Percentiles rank a stretch among this genome's conserved stretches.
Evolutionary conservation across 2,329 filamentous ascomycete species (phyloP).

Genomic region (Colletotrichum orbiculare): DNA sequence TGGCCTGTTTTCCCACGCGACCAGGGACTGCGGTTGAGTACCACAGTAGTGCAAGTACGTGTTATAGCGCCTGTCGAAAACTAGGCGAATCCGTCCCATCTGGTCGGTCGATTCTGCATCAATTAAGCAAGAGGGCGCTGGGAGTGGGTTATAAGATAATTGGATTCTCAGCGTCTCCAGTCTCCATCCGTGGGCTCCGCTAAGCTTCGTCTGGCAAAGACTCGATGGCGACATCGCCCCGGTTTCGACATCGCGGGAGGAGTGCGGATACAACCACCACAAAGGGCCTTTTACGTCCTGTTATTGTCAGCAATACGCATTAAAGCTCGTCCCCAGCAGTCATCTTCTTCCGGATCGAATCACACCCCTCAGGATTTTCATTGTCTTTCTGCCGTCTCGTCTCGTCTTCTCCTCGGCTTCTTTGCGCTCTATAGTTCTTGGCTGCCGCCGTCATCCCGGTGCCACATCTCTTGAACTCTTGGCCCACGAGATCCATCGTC

Average conservation of each 20-base stretch:
- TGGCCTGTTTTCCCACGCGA: conserved; percentile 17
- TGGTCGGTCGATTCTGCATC: conserved; percentile 15
- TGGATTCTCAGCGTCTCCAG: conserved; percentile 24
- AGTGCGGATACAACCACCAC: conserved; percentile 28
- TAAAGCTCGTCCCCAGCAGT: conserved; percentile 12
- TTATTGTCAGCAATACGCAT: conserved; percentile 5
- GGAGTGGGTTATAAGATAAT: conserved; percentile 25
- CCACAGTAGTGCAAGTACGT: neutral
- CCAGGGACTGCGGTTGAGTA: neutral
- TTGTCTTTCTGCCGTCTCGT: neutral
- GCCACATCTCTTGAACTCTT: conserved; percentile 39
- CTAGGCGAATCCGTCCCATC: neutral
- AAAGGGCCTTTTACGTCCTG: conserved; percentile 21
- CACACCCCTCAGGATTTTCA: conserved; percentile 28
- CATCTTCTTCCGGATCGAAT: conserved; percentile 5
- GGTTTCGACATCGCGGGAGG: conserved; percentile 34
- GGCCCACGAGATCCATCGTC: conserved; percentile 33
- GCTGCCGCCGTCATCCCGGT: conserved; percentile 31
- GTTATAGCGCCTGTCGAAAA: conserved; percentile 22
- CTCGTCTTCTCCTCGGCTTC: conserved; percentile 30
- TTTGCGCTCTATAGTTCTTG: conserved; percentile 30
- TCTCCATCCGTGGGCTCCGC: conserved; percentile 27
- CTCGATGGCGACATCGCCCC: conserved; percentile 44
- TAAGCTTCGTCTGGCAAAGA: conserved; percentile 38
- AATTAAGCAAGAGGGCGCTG: conserved; percentile 9